phyloP scores from a whole-genome alignment of 2,329 filamentous ascomycete species.

The Calonectria henricotiae region DNA sequence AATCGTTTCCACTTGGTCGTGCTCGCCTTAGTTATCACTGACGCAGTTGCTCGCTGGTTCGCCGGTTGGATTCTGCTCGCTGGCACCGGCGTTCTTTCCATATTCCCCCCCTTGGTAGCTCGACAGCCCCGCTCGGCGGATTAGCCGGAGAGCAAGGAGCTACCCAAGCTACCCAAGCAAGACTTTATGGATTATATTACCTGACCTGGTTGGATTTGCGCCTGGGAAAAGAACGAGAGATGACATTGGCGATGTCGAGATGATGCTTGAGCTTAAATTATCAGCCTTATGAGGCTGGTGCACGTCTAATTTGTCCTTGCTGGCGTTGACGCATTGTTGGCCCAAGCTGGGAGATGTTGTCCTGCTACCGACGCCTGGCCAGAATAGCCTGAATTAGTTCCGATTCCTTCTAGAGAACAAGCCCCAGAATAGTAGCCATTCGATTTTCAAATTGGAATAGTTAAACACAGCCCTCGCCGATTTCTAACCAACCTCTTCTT shows the following conservation, averaged over 20 bases:
- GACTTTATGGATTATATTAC: neutral
- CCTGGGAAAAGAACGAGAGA: neutral
- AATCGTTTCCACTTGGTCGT: constrained; percentile 15
- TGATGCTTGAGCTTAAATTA: neutral
- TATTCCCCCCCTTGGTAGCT: constrained; percentile 1
- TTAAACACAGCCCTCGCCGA: neutral
- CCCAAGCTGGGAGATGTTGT: neutral
- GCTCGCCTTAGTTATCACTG: constrained; percentile 26
- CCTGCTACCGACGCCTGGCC: neutral
- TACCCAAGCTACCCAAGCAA: neutral
- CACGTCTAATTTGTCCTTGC: neutral
- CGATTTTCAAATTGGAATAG: neutral
- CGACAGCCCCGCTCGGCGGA: constrained; percentile 23
- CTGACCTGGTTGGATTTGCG: neutral
- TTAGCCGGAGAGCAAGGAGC: constrained; percentile 4
- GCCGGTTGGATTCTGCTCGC: constrained; percentile 17
- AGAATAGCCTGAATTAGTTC: neutral
- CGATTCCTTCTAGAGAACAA: neutral
- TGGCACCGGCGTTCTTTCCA: constrained; percentile 35
- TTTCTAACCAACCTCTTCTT: neutral
- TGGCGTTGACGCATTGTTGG: neutral
- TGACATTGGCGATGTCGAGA: neutral
- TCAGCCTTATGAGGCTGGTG: constrained; percentile 7
- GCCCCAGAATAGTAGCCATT: neutral
- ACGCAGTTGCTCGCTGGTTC: constrained; percentile 25